These are phyloP conservation scores for Posidonia oceanica DNA, from an alignment of 116 monocot species.

Conservation along the genomic window DNA sequence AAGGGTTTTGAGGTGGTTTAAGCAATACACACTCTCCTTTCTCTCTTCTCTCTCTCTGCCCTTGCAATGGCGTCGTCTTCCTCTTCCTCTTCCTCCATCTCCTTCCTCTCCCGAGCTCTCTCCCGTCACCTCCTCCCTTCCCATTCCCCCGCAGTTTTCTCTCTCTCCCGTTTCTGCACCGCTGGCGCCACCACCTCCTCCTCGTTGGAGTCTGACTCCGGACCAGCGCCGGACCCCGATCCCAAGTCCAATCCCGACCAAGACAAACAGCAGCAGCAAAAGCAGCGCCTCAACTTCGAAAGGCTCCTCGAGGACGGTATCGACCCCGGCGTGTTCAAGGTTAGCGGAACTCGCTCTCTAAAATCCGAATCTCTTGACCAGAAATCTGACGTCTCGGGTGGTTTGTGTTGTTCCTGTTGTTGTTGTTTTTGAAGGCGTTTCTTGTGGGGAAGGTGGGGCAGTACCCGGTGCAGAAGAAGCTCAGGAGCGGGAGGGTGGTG, in stretches of 20 bases:
- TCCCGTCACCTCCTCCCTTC: slow-evolving; percentile 3
- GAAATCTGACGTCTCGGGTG: not conserved
- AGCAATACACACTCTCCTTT: not conserved
- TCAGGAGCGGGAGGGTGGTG: slow-evolving; percentile 52
- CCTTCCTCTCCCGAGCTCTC: slow-evolving; percentile 4
- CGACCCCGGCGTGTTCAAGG: slow-evolving; percentile 77
- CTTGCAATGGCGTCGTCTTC: slow-evolving; percentile 11
- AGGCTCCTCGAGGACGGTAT: slow-evolving; percentile 79
- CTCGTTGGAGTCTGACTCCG: not conserved
- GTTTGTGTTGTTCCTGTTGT: not conserved
- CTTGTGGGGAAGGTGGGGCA: slow-evolving; percentile 88
- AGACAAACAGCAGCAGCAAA: not conserved
- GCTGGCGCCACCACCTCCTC: not conserved
- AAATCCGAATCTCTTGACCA: not conserved
- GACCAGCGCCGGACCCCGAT: not conserved
- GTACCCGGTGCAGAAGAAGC: slow-evolving; percentile 67
- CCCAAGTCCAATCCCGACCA: not conserved
- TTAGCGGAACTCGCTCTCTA: slow-evolving; percentile 3
- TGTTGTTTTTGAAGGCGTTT: slow-evolving; percentile 37
- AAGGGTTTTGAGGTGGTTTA: slow-evolving; percentile 7
- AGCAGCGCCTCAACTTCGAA: slow-evolving; percentile 17
- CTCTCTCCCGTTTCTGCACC: not conserved
- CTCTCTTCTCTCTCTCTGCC: not conserved
- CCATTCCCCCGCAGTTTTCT: not conserved
- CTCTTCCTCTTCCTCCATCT: slow-evolving; percentile 1